phyloP scores from a whole-genome alignment of 2,329 filamentous ascomycete species.

The Aspergillus chevalieri region DNA sequence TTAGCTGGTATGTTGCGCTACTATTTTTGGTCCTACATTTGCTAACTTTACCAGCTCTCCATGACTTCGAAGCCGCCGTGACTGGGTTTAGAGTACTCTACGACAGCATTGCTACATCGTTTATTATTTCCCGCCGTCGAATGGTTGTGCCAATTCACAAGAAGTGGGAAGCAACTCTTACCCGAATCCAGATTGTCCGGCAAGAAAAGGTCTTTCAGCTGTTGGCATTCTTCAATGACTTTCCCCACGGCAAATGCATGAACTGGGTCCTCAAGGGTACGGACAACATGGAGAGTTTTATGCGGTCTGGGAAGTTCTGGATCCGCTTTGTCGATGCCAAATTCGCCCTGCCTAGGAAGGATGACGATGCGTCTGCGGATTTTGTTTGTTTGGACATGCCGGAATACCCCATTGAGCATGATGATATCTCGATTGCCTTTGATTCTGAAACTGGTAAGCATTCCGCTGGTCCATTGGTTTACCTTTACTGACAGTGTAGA shows the following conservation, averaged over 20 bases:
- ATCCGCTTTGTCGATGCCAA: slow-evolving; percentile 84
- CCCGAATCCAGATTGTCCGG: slow-evolving; percentile 72
- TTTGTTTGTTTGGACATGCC: slow-evolving; percentile 83
- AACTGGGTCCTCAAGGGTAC: slow-evolving; percentile 80
- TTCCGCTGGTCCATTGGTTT: background rate
- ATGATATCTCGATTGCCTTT: slow-evolving; percentile 82
- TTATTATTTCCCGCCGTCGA: slow-evolving; percentile 74
- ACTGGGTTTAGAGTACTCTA: slow-evolving; percentile 72
- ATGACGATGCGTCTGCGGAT: slow-evolving; percentile 51
- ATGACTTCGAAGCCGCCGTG: slow-evolving; percentile 70
- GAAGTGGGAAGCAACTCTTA: slow-evolving; percentile 80
- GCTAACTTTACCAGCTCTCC: slow-evolving; percentile 52
- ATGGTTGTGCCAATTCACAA: slow-evolving; percentile 93
- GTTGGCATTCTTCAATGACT: slow-evolving; percentile 81
- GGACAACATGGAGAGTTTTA: slow-evolving; percentile 70
- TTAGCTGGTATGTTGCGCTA: slow-evolving; percentile 33
- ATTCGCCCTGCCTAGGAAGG: slow-evolving; percentile 67
- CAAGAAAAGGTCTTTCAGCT: slow-evolving; percentile 71
- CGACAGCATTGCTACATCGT: slow-evolving; percentile 57
- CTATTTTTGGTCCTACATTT: background rate
- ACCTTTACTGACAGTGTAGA: slow-evolving; percentile 19
- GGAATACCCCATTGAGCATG: slow-evolving; percentile 85
- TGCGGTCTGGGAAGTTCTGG: slow-evolving; percentile 59
- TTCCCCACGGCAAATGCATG: slow-evolving; percentile 80
- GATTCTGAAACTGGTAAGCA: slow-evolving; percentile 68